A percentile compares a stretch with the other conserved stretches of the same genome.
phyloP scores from a whole-genome alignment of 75 land plant genomes.

The Selaginella tamariscina region DNA sequence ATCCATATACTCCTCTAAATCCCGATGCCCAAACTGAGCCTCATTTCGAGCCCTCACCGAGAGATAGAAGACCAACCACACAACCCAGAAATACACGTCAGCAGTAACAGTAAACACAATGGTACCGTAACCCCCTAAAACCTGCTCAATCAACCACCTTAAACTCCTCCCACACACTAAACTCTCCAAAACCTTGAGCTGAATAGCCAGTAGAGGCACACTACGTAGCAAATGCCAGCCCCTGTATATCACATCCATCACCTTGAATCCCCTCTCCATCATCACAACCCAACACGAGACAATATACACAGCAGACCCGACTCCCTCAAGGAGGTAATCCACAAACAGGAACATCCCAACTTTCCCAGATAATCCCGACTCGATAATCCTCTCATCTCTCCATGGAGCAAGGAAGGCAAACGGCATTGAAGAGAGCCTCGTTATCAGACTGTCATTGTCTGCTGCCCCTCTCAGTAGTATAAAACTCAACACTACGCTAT shows the following conservation, averaged over 20 bases:
- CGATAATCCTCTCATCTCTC: constrained; percentile 23
- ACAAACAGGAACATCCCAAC: constrained; percentile 37
- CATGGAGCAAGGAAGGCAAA: constrained; percentile 35
- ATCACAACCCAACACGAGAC: constrained; percentile 64
- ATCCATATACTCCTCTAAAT: constrained; percentile 23
- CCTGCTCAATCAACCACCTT: constrained; percentile 25
- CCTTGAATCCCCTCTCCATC: constrained; percentile 41
- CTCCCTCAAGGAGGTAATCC: constrained; percentile 39
- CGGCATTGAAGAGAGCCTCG: constrained; percentile 52
- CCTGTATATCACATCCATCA: constrained; percentile 45
- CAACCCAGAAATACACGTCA: constrained; percentile 58
- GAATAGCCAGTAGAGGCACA: constrained; percentile 39
- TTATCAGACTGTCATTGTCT: constrained; percentile 49
- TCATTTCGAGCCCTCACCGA: constrained; percentile 36
- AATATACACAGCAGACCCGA: constrained; percentile 36
- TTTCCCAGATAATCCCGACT: constrained; percentile 27
- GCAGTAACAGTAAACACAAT: constrained; percentile 26
- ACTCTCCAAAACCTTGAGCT: constrained; percentile 43
- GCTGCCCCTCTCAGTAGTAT: constrained; percentile 43
- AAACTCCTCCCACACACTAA: constrained; percentile 41
- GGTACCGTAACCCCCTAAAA: constrained; percentile 39
- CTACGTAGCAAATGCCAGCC: constrained; percentile 41
- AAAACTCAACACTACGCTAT: constrained; percentile 47
- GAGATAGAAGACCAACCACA: constrained; percentile 59
- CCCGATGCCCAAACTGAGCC: constrained; percentile 15